These are phyloP conservation scores for Suhomyces kilbournensis DNA, from an alignment of 805 yeast genomes.

Conservation along the genomic window DNA sequence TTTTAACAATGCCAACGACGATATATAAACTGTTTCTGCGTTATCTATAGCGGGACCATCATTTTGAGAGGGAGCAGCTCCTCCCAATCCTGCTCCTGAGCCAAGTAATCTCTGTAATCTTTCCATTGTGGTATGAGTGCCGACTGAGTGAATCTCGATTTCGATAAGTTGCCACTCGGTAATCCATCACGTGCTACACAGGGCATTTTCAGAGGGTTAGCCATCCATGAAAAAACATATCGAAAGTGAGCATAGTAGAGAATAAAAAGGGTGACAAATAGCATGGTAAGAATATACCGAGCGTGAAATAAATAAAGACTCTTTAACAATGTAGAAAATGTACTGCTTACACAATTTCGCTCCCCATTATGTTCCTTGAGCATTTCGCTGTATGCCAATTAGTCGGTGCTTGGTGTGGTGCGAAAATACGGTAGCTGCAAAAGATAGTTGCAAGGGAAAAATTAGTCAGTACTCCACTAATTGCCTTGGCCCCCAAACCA, in stretches of 20 bases:
- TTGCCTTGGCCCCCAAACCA: neutral
- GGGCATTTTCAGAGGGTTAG: too few species aligned
- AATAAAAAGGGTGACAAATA: too few species aligned
- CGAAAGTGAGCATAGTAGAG: too few species aligned
- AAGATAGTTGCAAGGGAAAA: neutral
- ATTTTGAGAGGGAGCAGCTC: conserved; percentile 41
- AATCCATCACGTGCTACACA: neutral
- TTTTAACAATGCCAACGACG: conserved; percentile 89
- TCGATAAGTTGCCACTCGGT: neutral
- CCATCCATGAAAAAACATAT: too few species aligned
- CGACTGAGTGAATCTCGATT: neutral
- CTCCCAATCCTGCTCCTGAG: conserved; percentile 43
- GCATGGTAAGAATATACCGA: too few species aligned
- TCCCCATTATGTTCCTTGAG: neutral
- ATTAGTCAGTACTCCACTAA: neutral
- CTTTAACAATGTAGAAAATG: too few species aligned
- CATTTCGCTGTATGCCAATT: neutral
- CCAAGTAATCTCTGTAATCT: conserved; percentile 49
- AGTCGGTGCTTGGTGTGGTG: neutral
- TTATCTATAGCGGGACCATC: conserved; percentile 90
- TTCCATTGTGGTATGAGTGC: conserved; percentile 32
- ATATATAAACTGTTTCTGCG: conserved; percentile 93
- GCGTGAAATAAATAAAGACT: too few species aligned
- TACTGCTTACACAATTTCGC: neutral
- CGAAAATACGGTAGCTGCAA: neutral